Evolutionary conservation across 2,329 filamentous ascomycete species (phyloP).

Genomic region (Fusarium incarnatum): DNA sequence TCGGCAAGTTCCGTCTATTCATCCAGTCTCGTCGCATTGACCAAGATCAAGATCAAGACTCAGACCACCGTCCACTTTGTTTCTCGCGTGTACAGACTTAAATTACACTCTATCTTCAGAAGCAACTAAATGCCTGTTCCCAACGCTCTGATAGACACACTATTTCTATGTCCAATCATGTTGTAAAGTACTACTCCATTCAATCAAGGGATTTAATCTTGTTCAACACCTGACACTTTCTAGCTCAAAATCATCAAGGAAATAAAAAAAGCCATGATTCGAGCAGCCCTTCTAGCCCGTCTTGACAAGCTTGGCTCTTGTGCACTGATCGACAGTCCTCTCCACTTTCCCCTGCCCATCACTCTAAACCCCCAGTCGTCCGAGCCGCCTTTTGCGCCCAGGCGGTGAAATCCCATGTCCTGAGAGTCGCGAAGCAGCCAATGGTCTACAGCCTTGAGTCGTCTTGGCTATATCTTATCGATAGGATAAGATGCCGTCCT

Average conservation of each 20-base stretch:
- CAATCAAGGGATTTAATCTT: background rate
- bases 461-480: background rate
- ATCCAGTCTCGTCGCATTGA: background rate
- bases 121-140: background rate
- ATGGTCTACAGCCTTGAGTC: background rate
- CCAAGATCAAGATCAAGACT: background rate
- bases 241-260: background rate
- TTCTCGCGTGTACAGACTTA: background rate
- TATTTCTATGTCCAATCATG: background rate
- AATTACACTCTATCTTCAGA: background rate
- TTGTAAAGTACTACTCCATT: background rate
- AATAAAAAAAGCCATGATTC: background rate
- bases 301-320: background rate
- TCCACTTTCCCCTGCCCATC: slow-evolving; percentile 14
- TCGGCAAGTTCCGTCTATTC: background rate
- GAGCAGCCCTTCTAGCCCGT: background rate
- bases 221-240: background rate
- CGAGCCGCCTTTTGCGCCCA: slow-evolving; percentile 15
- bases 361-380: background rate
- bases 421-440: background rate
- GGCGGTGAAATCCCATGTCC: background rate
- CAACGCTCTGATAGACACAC: background rate
- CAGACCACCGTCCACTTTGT: background rate
- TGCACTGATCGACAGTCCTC: background rate
- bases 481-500: background rate